A percentile compares a stretch with the other conserved stretches of the same genome.
Evolutionary conservation across 305 asterid species (phyloP).

Genomic region (Fraxinus greggii): DNA sequence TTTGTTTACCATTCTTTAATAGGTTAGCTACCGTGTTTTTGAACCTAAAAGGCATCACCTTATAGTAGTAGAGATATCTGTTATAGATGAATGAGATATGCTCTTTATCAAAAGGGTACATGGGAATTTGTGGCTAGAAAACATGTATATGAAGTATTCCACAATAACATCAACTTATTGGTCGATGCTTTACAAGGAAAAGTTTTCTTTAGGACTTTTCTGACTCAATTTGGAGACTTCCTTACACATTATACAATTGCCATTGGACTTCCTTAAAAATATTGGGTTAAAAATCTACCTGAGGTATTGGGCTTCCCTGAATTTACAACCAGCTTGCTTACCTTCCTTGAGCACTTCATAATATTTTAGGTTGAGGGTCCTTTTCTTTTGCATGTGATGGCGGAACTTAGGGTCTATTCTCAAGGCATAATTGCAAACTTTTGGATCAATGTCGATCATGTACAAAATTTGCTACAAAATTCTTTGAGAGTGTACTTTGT

Average conservation of each 20-base stretch:
- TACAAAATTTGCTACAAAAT: not conserved
- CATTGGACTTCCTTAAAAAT: not conserved
- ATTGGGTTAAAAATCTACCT: not conserved
- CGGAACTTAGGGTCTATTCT: not conserved
- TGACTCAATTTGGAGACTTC: not conserved
- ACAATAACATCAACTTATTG: not conserved
- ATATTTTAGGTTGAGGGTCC: not conserved
- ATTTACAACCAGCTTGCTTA: not conserved
- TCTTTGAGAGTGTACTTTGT: not conserved
- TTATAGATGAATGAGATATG: not conserved
- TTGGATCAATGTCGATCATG: not conserved
- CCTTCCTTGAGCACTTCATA: not conserved
- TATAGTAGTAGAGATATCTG: no score
- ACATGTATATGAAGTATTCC: not conserved
- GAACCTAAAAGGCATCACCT: not conserved
- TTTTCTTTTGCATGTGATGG: not conserved
- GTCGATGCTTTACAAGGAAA: not conserved
- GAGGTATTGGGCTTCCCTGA: not conserved
- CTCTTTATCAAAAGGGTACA: not conserved
- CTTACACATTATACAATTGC: no score
- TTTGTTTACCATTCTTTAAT: not conserved
- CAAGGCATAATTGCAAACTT: not conserved
- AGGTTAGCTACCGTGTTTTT: not conserved
- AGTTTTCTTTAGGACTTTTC: not conserved
- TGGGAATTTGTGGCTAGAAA: not conserved